Conservation (phyloP, 1,139 yeast genomes). For the Casaregolazyma lundiana region DNA sequence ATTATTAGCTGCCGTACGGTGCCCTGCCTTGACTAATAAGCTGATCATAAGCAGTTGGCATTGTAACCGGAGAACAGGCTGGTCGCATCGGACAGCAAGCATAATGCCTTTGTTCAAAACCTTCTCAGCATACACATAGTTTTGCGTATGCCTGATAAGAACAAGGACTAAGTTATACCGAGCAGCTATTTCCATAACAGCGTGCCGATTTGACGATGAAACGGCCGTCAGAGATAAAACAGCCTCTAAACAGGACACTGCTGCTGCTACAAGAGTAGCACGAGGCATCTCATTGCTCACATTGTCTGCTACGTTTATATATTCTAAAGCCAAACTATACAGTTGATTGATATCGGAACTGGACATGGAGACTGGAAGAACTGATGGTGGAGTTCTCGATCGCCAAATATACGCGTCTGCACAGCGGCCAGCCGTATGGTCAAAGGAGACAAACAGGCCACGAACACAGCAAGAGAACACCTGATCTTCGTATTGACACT, state of each 20-base stretch:
- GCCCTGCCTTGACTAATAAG: slow-evolving; percentile 6
- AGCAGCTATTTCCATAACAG: slow-evolving; percentile 3
- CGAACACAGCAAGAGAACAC: not conserved
- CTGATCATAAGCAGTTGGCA: slow-evolving; percentile 14
- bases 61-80: slow-evolving; percentile 8
- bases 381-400: not conserved
- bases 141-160: slow-evolving; percentile 11
- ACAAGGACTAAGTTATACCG: slow-evolving; percentile 13
- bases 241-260: slow-evolving; percentile 11
- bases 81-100: slow-evolving; percentile 10
- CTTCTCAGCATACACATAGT: slow-evolving; percentile 11
- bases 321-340: slow-evolving; percentile 6
- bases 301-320: slow-evolving; percentile 4
- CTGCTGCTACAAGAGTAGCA: slow-evolving; percentile 9
- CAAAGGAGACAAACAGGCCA: no score
- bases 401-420: not conserved
- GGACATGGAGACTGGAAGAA: not conserved
- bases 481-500: no score
- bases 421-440: not conserved
- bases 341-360: not conserved
- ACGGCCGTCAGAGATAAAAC: slow-evolving; percentile 5
- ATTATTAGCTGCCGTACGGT: slow-evolving; percentile 12
- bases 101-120: slow-evolving; percentile 13
- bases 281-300: not conserved
- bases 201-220: not conserved